Percentiles rank a stretch among this genome's conserved stretches.
Conservation (phyloP, 371 early-diverging fungal species). For the Smittium mucronatum region DNA sequence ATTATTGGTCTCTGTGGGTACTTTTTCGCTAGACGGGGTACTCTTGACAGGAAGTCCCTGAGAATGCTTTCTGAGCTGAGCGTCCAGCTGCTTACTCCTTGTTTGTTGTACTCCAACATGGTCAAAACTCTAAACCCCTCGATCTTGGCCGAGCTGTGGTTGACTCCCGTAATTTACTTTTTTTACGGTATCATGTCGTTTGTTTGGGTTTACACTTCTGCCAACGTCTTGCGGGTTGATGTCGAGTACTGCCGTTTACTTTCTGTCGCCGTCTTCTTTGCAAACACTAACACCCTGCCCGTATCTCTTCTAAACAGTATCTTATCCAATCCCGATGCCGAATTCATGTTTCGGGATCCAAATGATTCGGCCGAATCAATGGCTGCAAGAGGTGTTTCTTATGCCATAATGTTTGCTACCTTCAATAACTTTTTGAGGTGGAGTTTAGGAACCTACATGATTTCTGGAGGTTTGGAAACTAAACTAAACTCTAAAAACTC, state of each 20-base stretch:
- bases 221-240: slow-evolving; percentile 30
- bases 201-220: slow-evolving; percentile 33
- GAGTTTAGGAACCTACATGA: slow-evolving; percentile 54
- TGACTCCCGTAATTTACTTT: slow-evolving; percentile 47
- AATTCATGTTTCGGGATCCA: slow-evolving; percentile 40
- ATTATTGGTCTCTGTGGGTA: slow-evolving; percentile 19
- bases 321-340: slow-evolving; percentile 48
- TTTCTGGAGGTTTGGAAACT: slow-evolving; percentile 20
- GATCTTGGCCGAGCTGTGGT: slow-evolving; percentile 49
- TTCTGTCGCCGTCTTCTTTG: slow-evolving; percentile 48
- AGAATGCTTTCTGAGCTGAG: slow-evolving; percentile 44
- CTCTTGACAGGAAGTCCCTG: slow-evolving; percentile 9
- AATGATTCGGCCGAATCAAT: slow-evolving; percentile 46
- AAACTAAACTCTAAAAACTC: neutral
- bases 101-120: slow-evolving; percentile 56
- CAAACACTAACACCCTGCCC: slow-evolving; percentile 60
- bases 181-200: slow-evolving; percentile 37
- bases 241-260: slow-evolving; percentile 45
- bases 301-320: slow-evolving; percentile 54
- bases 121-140: slow-evolving; percentile 44
- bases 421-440: slow-evolving; percentile 59
- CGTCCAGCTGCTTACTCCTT: slow-evolving; percentile 56
- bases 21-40: slow-evolving; percentile 11
- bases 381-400: slow-evolving; percentile 56
- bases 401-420: slow-evolving; percentile 55